Evolutionary conservation across 192 early-diverging fungal genomes (phyloP), one percentile per base, ranked within the genome.

Genomic region (Coemansia sp.): DNA sequence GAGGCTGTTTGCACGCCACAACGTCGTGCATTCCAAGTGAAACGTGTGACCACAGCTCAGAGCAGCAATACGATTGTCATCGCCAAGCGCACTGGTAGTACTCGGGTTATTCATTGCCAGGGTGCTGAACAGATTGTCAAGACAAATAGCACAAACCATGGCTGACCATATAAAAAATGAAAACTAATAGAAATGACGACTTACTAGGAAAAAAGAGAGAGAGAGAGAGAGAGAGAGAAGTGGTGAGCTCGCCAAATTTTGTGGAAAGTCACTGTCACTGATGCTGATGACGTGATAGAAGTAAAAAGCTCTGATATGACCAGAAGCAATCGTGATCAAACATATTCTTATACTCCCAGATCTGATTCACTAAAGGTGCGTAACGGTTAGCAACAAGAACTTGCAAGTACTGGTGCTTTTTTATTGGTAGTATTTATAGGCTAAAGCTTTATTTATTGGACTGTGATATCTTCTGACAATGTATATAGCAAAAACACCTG

Each of bases 31-130:
- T 7, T 60, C 57, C 33, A 60, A 34, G 18, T 34, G 31, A 34
- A 60, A 60, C 34, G 57, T 60, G 31, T 60, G 57, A 9, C 57
- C 57, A 18, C 57, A 60, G 33, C 57, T 60, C 57, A 60, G 18
- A 60, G 57, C 57, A 20, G 20, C 49, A 52, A 52, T 52, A 52
- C 49, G 20, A 7, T 24, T 10, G 22, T 22, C 49, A 10, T 22
- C 49, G 8, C 22, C 22, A 8, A 22, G 29, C 3, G 11, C 31
- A 3, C 2, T 31, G 53, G 1, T 27, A 57, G 53, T 29, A 57
- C 0, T 15, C 1, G 53, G 11, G 1, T 57, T 29, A 57, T 3
- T 57, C 29, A 3, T 31, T 57, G 29, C 13, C 27, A 15, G 29
- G 1, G 29, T 10, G 12, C 8, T 20, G n/a, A 57, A 57, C 27